Evolutionary conservation across 2,329 filamentous ascomycete genomes (phyloP).

Genomic region (Botryotinia convoluta): DNA sequence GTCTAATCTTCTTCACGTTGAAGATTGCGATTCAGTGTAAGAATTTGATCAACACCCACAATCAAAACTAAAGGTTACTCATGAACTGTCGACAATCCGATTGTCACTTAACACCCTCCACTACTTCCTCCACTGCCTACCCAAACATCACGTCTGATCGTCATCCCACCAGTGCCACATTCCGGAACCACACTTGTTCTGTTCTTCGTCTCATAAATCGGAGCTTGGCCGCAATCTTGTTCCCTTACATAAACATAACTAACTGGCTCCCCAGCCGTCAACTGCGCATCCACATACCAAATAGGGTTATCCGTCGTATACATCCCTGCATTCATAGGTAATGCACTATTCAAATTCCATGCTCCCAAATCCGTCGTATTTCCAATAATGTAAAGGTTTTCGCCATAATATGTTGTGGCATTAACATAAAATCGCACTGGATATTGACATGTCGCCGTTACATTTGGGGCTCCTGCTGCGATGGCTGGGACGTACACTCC

Average conservation of each 20-base stretch:
- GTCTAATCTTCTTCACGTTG: not conserved
- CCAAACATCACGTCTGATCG: conserved; percentile 43
- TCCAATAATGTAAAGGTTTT: conserved; percentile 48
- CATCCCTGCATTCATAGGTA: conserved; percentile 42
- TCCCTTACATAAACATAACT: conserved; percentile 47
- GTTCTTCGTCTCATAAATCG: conserved; percentile 47
- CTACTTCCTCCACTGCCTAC: conserved; percentile 36
- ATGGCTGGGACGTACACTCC: conserved; percentile 50
- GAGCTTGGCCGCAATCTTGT: conserved; percentile 44
- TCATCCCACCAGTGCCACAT: conserved; percentile 36
- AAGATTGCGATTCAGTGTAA: not conserved
- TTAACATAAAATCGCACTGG: conserved; percentile 47
- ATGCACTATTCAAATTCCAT: conserved; percentile 41
- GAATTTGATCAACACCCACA: not conserved
- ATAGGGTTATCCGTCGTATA: conserved; percentile 46
- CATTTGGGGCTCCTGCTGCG: conserved; percentile 44
- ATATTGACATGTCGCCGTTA: conserved; percentile 32
- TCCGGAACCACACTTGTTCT: conserved; percentile 43
- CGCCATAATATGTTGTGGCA: conserved; percentile 47
- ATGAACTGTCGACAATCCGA: not conserved
- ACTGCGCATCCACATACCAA: conserved; percentile 44
- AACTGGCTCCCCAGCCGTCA: conserved; percentile 44
- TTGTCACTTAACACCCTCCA: conserved; percentile 28
- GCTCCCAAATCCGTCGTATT: conserved; percentile 44
- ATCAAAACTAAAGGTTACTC: not conserved